Evolutionary conservation across 2,329 filamentous ascomycete genomes (phyloP).

Genomic region (Cercospora brassicicola): DNA sequence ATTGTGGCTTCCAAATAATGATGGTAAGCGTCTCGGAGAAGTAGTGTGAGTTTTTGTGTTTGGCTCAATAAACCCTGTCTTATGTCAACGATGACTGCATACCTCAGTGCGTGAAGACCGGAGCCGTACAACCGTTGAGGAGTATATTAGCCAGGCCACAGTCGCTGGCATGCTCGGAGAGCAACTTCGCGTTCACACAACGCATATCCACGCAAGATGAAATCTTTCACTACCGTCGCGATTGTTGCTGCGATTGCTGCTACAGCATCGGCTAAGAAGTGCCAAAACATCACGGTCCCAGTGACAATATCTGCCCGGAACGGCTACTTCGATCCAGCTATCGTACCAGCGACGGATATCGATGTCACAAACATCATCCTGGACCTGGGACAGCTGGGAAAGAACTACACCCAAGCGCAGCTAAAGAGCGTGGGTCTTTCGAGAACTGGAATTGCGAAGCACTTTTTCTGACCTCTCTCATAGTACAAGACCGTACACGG

Average conservation of each 20-base stretch:
- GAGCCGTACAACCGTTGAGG: background rate
- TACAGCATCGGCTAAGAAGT: constrained; percentile 38
- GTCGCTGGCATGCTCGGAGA: background rate
- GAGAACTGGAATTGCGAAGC: background rate
- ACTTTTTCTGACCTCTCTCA: background rate
- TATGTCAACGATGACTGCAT: constrained; percentile 4
- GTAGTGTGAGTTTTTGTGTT: background rate
- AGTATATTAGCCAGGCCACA: background rate
- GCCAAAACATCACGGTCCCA: constrained; percentile 57
- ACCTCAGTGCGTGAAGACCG: background rate
- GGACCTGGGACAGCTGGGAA: constrained; percentile 51
- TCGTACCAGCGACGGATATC: constrained; percentile 50
- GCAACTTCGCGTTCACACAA: background rate
- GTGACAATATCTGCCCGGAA: constrained; percentile 58
- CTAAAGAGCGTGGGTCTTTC: constrained; percentile 46
- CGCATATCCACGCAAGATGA: constrained; percentile 25
- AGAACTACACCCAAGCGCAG: constrained; percentile 51
- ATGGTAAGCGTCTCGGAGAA: background rate
- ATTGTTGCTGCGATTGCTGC: constrained; percentile 27
- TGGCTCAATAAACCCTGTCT: background rate
- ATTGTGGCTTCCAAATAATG: constrained; percentile 1
- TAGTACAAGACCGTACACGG: constrained; percentile 54
- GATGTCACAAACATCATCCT: constrained; percentile 60
- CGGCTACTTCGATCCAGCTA: constrained; percentile 54
- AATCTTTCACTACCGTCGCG: constrained; percentile 28